phyloP scores from a whole-genome alignment of 2,329 filamentous ascomycete species.

The Diaporthe helianthi region DNA sequence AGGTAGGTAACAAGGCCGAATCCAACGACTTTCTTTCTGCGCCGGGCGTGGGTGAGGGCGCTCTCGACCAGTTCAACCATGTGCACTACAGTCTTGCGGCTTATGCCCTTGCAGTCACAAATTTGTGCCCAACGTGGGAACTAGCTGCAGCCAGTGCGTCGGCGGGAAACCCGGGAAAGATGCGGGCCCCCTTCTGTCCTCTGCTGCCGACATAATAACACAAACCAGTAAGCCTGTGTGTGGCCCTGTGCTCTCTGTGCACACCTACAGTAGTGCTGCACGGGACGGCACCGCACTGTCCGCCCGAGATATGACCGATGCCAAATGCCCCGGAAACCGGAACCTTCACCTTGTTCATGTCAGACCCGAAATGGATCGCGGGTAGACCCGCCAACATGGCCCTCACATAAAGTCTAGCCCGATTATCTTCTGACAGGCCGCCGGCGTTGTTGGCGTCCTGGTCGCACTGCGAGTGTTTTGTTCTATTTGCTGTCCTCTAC shows the following conservation, averaged over 20 bases:
- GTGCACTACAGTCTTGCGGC: not conserved
- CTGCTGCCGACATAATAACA: not conserved
- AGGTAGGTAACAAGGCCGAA: not conserved
- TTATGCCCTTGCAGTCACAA: constrained; percentile 4
- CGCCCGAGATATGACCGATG: constrained; percentile 15
- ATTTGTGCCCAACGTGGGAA: constrained; percentile 24
- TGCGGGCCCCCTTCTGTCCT: not conserved
- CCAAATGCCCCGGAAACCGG: constrained; percentile 15
- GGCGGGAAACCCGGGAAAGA: constrained; percentile 20
- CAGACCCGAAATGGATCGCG: constrained; percentile 15
- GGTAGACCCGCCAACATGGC: constrained; percentile 17
- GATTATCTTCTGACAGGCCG: not conserved
- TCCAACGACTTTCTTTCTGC: not conserved
- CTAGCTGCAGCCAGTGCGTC: not conserved
- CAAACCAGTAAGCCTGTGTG: constrained; percentile 9
- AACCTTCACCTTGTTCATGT: constrained; percentile 22
- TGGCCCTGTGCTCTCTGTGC: constrained; percentile 3
- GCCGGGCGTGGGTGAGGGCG: not conserved
- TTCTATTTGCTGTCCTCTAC: not conserved
- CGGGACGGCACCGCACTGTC: not conserved
- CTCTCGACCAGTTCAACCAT: not conserved
- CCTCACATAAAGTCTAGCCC: constrained; percentile 23
- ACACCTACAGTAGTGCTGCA: not conserved
- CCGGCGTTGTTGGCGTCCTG: not conserved
- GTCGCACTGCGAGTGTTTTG: not conserved